A percentile compares a stretch with the other conserved stretches of the same genome.
phyloP scores from a whole-genome alignment of 2,329 filamentous ascomycete genomes.

The Pseudogymnoascus sp. region DNA sequence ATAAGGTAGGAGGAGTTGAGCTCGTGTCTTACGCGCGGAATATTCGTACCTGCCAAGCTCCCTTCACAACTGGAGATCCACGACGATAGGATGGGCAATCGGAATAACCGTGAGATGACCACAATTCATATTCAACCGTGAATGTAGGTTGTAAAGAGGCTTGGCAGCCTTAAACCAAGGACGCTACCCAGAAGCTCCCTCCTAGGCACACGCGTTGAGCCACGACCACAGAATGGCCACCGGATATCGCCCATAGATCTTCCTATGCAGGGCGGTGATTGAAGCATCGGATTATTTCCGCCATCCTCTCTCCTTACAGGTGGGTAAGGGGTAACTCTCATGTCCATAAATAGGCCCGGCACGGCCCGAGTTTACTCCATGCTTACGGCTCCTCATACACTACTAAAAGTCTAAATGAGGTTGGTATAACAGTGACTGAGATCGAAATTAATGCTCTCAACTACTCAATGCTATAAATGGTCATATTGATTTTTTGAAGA shows the following conservation, averaged over 20 bases:
- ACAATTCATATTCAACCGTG: not conserved
- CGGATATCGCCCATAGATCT: not conserved
- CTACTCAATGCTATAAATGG: not conserved
- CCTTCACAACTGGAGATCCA: not conserved
- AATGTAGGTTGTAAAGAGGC: not conserved
- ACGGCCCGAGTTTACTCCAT: slow-evolving; percentile 2
- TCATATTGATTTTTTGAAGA: not conserved
- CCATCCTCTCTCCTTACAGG: not conserved
- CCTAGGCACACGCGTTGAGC: not conserved
- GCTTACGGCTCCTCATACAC: not conserved
- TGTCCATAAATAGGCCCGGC: not conserved
- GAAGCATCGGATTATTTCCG: not conserved
- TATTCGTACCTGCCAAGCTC: not conserved
- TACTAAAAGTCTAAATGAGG: not conserved
- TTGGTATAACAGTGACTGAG: not conserved
- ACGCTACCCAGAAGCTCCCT: not conserved
- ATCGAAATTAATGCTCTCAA: not conserved
- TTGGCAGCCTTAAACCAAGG: not conserved
- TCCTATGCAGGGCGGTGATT: not conserved
- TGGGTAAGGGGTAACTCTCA: not conserved
- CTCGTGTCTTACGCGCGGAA: not conserved
- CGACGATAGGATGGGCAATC: not conserved
- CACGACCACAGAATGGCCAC: not conserved
- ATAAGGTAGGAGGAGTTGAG: not conserved
- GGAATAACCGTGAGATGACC: not conserved